Evolutionary conservation across 371 early-diverging fungal genomes (phyloP).

Genomic region (Massospora cicadina): DNA sequence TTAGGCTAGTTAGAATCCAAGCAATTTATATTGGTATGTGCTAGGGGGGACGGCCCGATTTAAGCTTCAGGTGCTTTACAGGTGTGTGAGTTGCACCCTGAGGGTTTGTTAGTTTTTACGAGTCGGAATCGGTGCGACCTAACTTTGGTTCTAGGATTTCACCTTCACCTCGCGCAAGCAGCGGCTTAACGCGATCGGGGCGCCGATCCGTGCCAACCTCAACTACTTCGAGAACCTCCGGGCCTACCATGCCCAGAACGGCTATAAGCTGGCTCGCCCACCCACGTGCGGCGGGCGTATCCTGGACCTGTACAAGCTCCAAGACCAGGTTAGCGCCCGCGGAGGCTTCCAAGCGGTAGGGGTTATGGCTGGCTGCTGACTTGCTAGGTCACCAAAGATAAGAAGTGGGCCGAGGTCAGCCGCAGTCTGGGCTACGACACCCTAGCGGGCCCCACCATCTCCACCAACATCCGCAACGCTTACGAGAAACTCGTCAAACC

Average conservation of each 20-base stretch:
- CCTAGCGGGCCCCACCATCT: slow-evolving; percentile 64
- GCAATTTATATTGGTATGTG: too few species aligned
- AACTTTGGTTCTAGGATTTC: slow-evolving; percentile 38
- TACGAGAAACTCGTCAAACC: slow-evolving; percentile 66
- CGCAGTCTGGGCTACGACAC: slow-evolving; percentile 54
- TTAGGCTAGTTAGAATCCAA: too few species aligned
- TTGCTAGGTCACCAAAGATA: slow-evolving; percentile 44
- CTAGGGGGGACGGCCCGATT: too few species aligned
- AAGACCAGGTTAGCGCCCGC: slow-evolving; percentile 55
- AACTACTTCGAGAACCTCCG: slow-evolving; percentile 84
- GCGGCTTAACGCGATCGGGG: slow-evolving; percentile 78
- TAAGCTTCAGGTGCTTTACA: too few species aligned
- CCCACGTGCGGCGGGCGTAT: slow-evolving; percentile 70
- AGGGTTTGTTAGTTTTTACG: too few species aligned
- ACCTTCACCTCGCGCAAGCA: slow-evolving; percentile 77
- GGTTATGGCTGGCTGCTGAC: not conserved
- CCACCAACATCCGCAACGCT: slow-evolving; percentile 60
- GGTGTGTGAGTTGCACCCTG: too few species aligned
- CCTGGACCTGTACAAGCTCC: slow-evolving; percentile 64
- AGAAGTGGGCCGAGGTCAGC: slow-evolving; percentile 83
- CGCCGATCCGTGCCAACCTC: slow-evolving; percentile 60
- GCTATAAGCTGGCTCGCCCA: slow-evolving; percentile 32
- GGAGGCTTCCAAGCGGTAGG: slow-evolving; percentile 59
- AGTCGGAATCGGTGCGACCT: not conserved
- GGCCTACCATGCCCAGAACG: slow-evolving; percentile 67